Evolutionary conservation across 2,329 filamentous ascomycete genomes (phyloP), one percentile per base, ranked within the genome.

Genomic region (Ascochyta fabae): DNA sequence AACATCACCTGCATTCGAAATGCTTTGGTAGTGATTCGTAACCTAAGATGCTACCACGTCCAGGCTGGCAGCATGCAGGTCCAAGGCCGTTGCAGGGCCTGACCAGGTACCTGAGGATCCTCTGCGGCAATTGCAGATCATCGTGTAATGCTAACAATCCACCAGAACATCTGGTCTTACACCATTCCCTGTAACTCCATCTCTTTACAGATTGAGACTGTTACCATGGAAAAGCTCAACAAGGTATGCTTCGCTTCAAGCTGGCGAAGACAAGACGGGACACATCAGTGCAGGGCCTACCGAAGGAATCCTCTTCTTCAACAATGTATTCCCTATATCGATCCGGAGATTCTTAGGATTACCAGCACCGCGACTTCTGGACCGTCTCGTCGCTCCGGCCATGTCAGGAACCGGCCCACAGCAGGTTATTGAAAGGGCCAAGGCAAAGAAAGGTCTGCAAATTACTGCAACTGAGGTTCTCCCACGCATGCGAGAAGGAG

Each of bases 251-350:
- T 74, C 76, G 7, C 57, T 77, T 2, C 77, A 81, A 54, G 76
- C 81, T 10, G 85, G 84, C 47, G 85, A 86, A 62, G 83, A 89
- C 66, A 86, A 89, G 60, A 86, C 86, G 9, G 94, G 95, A 0
- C 92, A 97, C 68, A 96, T 98, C 64, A 80, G 83, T n/a, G 83
- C 90, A 10, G 83, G 81, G 3, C 78, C 88, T 1, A 89, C 93
- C 65, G 91, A 98, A 78, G 88, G 89, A 0, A 87, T 98, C 41
- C 76, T 97, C 6, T 99, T 96, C 78, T 88, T 98, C 69, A 92
- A 96, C 72, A 96, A 95, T 76, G 83, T 98, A 45, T 96, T 96
- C 58, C 94, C 94, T 0, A 81, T 95, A 26, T 90, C 86, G 65
- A 82, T 96, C 31, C 83, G 84, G 66, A 88, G 86, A 80, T 70